phyloP scores from a whole-genome alignment of 2,329 filamentous ascomycete species.

The Herpotrichia juniperi region DNA sequence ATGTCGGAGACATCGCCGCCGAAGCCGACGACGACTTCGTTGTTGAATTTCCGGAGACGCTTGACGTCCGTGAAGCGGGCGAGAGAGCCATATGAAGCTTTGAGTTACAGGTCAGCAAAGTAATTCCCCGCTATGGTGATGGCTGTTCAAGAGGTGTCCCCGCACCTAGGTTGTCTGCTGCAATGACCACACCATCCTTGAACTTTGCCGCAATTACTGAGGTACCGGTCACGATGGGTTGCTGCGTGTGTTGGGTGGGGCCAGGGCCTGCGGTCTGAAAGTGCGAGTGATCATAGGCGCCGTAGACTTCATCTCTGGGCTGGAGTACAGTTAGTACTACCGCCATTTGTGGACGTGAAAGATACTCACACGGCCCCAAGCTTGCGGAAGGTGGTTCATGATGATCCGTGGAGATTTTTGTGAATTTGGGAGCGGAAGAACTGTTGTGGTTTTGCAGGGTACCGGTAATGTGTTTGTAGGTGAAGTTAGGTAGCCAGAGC shows the following conservation, averaged over 20 bases:
- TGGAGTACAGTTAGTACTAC: conserved; percentile 50
- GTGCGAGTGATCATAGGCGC: conserved; percentile 86
- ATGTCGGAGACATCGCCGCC: conserved; percentile 98
- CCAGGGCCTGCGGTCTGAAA: conserved; percentile 73
- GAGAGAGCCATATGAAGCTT: conserved; percentile 94
- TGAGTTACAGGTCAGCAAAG: neutral
- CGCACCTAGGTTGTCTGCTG: conserved; percentile 92
- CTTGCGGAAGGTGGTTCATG: conserved; percentile 71
- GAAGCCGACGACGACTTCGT: conserved; percentile 85
- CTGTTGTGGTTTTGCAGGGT: neutral
- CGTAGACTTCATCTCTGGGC: conserved; percentile 98
- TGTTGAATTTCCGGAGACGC: conserved; percentile 88
- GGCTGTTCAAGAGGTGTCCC: conserved; percentile 12
- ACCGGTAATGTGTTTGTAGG: neutral
- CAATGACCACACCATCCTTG: conserved; percentile 94
- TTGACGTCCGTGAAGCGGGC: conserved; percentile 97
- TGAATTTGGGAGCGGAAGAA: neutral
- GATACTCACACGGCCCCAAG: conserved; percentile 66
- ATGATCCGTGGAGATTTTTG: conserved; percentile 22
- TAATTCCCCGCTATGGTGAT: conserved; percentile 2
- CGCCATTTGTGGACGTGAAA: conserved; percentile 15
- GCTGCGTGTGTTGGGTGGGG: conserved; percentile 82
- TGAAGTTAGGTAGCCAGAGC: too few species aligned
- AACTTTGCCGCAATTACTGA: conserved; percentile 96
- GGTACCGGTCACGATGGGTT: conserved; percentile 92